Conservation (phyloP, 192 early-diverging fungal genomes). For the Coemansia sp. region DNA sequence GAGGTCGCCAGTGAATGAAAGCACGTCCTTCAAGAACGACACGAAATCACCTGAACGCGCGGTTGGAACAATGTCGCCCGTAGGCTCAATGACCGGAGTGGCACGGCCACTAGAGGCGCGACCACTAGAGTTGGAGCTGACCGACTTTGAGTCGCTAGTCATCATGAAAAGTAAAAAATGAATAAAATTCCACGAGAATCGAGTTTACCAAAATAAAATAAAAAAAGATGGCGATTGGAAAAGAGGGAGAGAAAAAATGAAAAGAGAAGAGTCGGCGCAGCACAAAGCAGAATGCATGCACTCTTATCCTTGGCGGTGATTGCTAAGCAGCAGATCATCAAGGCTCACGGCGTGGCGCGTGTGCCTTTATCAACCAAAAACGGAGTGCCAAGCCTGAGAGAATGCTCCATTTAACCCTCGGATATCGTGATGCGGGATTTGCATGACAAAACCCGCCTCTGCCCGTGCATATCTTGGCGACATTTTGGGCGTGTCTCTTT, state of each 20-base stretch:
- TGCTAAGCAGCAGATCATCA: background rate
- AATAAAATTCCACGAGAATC: background rate
- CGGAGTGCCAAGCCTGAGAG: background rate
- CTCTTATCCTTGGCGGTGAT: background rate
- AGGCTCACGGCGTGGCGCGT: background rate
- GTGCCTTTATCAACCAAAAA: background rate
- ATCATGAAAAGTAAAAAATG: slow-evolving; percentile 3
- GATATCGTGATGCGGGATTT: background rate
- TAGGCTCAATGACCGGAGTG: slow-evolving; percentile 25
- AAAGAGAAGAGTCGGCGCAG: background rate
- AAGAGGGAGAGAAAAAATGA: slow-evolving; percentile 2
- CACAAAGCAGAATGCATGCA: background rate
- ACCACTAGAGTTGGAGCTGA: slow-evolving; percentile 16
- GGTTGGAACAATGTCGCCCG: slow-evolving; percentile 55
- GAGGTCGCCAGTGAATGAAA: slow-evolving; percentile 78
- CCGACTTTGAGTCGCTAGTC: slow-evolving; percentile 44
- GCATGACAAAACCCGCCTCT: background rate
- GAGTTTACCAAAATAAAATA: too few species aligned
- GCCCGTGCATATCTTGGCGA: background rate
- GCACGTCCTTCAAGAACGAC: slow-evolving; percentile 65
- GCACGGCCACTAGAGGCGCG: slow-evolving; percentile 6
- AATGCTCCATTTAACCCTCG: background rate
- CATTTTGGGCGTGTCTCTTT: background rate
- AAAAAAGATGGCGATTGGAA: background rate
- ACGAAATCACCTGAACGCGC: slow-evolving; percentile 64